Conservation (phyloP, 2,329 filamentous ascomycete genomes). For the Sporothrix variecibatus region DNA sequence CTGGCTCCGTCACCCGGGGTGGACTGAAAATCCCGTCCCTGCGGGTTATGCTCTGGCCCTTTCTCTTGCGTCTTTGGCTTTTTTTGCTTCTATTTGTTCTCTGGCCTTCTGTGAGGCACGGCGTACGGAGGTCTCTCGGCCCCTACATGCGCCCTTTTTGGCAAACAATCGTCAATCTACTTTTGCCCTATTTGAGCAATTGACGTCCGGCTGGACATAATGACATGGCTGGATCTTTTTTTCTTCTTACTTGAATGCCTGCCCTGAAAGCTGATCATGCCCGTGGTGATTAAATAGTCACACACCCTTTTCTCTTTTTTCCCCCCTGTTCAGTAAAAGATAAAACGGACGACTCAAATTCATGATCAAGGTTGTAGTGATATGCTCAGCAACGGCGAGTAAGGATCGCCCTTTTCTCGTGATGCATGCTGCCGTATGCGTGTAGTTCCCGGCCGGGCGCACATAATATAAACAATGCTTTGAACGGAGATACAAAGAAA, state of each 20-base stretch:
- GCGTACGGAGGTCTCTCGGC: conserved; percentile 12
- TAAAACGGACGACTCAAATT: background rate
- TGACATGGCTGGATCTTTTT: background rate
- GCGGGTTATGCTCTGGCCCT: background rate
- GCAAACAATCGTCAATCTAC: background rate
- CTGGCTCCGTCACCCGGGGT: background rate
- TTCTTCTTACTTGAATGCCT: background rate
- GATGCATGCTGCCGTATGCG: background rate
- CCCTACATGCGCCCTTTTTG: background rate
- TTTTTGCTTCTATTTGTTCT: background rate
- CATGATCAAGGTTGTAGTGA: background rate
- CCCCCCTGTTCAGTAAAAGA: background rate
- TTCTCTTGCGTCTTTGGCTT: background rate
- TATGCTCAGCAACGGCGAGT: background rate
- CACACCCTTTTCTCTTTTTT: background rate
- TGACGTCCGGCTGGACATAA: background rate
- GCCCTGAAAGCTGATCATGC: background rate
- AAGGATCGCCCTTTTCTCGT: background rate
- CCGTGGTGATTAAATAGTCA: background rate
- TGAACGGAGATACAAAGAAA: background rate
- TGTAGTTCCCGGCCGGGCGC: background rate
- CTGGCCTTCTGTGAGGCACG: background rate
- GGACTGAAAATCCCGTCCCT: background rate
- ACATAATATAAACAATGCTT: background rate
- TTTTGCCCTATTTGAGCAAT: background rate